phyloP scores from a whole-genome alignment of 768 basidiomycete genomes.

The Leucocoprinus sp. region DNA sequence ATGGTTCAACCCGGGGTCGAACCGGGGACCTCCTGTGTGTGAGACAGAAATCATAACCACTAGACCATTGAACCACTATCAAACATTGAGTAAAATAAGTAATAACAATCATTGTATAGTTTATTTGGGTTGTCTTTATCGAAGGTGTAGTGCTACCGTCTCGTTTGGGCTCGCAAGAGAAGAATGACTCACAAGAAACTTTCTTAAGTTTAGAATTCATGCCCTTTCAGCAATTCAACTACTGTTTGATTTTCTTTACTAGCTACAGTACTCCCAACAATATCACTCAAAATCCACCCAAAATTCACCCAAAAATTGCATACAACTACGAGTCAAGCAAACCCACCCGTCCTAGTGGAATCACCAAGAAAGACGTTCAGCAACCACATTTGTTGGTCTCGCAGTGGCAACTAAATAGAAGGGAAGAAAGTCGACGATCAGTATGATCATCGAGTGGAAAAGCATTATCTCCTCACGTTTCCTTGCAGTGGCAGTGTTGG shows the following conservation, averaged over 20 bases:
- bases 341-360: not conserved
- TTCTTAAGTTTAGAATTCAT: too few species aligned
- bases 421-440: not conserved
- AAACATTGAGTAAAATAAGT: not conserved
- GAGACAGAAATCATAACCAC: slow-evolving; percentile 44
- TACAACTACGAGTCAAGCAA: too few species aligned
- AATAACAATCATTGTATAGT: not conserved
- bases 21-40: slow-evolving; percentile 29
- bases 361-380: not conserved
- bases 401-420: slow-evolving; percentile 4
- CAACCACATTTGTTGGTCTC: not conserved
- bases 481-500: not conserved
- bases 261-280: not conserved
- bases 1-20: slow-evolving; percentile 38
- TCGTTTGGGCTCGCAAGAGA: too few species aligned
- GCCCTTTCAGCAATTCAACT: too few species aligned
- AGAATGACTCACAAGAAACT: too few species aligned
- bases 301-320: not conserved
- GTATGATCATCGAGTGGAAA: not conserved
- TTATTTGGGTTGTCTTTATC: not conserved
- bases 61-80: slow-evolving; percentile 38
- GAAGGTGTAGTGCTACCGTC: too few species aligned
- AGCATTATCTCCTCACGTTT: not conserved
- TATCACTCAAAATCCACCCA: not conserved
- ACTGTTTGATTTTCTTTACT: not conserved